A percentile compares a stretch with the other conserved stretches of the same genome.
Evolutionary conservation across 768 basidiomycete genomes (phyloP).

Genomic region (Ephemerocybe angulata): DNA sequence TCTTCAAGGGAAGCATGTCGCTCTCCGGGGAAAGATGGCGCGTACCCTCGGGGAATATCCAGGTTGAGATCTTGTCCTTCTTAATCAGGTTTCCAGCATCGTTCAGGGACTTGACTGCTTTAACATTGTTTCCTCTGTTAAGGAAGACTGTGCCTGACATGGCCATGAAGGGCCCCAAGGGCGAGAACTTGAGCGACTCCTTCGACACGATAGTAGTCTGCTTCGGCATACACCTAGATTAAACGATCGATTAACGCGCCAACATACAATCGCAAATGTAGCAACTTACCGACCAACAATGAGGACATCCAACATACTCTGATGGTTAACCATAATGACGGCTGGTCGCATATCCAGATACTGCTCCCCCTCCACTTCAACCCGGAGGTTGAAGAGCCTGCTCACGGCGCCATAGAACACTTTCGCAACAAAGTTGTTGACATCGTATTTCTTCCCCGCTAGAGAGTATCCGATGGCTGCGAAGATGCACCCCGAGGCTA

Average conservation of each 20-base stretch:
- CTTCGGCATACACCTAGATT: constrained; percentile 73
- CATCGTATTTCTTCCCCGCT: constrained; percentile 69
- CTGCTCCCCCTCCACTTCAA: constrained; percentile 86
- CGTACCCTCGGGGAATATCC: constrained; percentile 98
- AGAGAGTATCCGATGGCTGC: constrained; percentile 64
- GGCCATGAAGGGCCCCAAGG: constrained; percentile 89
- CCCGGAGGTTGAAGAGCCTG: constrained; percentile 56
- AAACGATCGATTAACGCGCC: constrained; percentile 7
- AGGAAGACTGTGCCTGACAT: constrained; percentile 90
- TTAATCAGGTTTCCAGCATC: constrained; percentile 81
- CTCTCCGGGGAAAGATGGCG: constrained; percentile 65
- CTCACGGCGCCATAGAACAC: constrained; percentile 73
- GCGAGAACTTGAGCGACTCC: constrained; percentile 79
- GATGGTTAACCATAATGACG: constrained; percentile 85
- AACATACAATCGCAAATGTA: not conserved
- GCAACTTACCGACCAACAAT: constrained; percentile 68
- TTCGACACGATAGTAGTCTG: constrained; percentile 90
- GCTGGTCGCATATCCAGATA: constrained; percentile 68
- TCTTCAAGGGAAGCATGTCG: constrained; percentile 86
- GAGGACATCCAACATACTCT: constrained; percentile 88
- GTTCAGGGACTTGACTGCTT: constrained; percentile 71
- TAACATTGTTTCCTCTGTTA: constrained; percentile 74
- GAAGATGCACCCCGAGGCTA: constrained; percentile 70
- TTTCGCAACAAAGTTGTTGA: constrained; percentile 79
- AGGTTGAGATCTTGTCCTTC: constrained; percentile 63